Evolutionary conservation across 768 basidiomycete species (phyloP).

Genomic region (Pleurotus eryngii): DNA sequence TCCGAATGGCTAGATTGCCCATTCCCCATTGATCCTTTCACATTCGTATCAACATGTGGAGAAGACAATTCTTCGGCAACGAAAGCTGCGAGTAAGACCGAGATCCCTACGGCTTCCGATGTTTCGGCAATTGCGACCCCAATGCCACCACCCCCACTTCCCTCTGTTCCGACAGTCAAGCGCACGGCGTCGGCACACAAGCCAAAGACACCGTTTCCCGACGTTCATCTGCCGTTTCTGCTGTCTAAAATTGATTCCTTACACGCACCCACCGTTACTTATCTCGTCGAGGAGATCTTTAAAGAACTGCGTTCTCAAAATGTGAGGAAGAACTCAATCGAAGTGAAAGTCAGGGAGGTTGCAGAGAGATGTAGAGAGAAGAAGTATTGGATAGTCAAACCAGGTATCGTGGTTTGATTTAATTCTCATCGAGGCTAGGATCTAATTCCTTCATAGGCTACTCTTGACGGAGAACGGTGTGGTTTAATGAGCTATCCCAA

Average conservation of each 20-base stretch:
- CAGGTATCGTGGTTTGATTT: not conserved
- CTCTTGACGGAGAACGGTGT: too few relatives aligned
- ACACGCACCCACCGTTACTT: conserved; percentile 57
- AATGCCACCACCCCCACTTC: conserved; percentile 11
- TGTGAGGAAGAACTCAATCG: conserved; percentile 81
- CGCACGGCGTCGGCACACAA: conserved; percentile 17
- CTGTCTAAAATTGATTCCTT: conserved; percentile 61
- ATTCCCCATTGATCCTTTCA: conserved; percentile 75
- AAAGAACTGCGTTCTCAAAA: conserved; percentile 66
- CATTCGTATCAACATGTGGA: conserved; percentile 51
- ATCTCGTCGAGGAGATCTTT: conserved; percentile 71
- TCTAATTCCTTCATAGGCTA: too few relatives aligned
- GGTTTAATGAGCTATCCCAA: too few relatives aligned
- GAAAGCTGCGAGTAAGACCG: conserved; percentile 8
- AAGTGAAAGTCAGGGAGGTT: conserved; percentile 76
- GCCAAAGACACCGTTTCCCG: conserved; percentile 67
- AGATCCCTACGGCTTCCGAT: conserved; percentile 12
- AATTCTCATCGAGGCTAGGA: too few relatives aligned
- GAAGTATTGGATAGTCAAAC: conserved; percentile 73
- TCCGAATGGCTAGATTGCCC: conserved; percentile 56
- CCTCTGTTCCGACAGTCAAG: conserved; percentile 22
- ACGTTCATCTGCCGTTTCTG: conserved; percentile 55
- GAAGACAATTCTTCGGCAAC: conserved; percentile 23
- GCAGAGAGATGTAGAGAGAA: conserved; percentile 70
- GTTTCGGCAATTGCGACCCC: conserved; percentile 10